Evolutionary conservation across 805 yeast genomes (phyloP).

Genomic region (Dipodascopsis tothii): DNA sequence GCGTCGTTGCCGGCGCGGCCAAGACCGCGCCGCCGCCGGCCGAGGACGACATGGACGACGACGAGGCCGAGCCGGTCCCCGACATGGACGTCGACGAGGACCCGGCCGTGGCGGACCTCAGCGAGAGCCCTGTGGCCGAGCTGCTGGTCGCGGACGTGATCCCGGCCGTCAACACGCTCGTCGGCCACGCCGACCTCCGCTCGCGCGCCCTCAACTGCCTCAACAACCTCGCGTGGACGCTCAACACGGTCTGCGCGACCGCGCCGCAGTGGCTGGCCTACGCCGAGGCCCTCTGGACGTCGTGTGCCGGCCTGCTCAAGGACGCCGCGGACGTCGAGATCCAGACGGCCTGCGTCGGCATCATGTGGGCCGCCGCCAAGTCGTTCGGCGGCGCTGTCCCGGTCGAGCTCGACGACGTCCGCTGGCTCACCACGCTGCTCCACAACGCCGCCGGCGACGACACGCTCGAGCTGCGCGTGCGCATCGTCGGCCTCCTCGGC

Average conservation of each 20-base stretch:
- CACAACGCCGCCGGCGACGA: constrained; percentile 2
- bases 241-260: constrained; percentile 32
- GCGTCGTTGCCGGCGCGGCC: constrained; percentile 31
- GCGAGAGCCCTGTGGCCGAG: constrained; percentile 17
- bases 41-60: constrained; percentile 10
- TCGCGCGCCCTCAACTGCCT: constrained; percentile 56
- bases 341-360: constrained; percentile 36
- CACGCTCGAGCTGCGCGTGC: constrained; percentile 36
- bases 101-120: constrained; percentile 6
- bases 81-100: constrained; percentile 2
- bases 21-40: constrained; percentile 17
- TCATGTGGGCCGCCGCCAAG: constrained; percentile 40
- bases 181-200: constrained; percentile 40
- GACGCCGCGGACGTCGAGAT: constrained; percentile 14
- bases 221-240: constrained; percentile 64
- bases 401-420: constrained; percentile 9
- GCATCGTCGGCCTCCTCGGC: constrained; percentile 48
- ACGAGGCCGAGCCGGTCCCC: constrained; percentile 1
- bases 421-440: constrained; percentile 4
- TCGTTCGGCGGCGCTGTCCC: constrained; percentile 30
- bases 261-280: constrained; percentile 36
- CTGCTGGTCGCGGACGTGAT: constrained; percentile 8
- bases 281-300: constrained; percentile 28
- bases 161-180: constrained; percentile 27
- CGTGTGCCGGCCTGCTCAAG: constrained; percentile 15